These are phyloP conservation scores for Nemania sp. DNA, from an alignment of 2,329 filamentous ascomycete species.

Conservation along the genomic window DNA sequence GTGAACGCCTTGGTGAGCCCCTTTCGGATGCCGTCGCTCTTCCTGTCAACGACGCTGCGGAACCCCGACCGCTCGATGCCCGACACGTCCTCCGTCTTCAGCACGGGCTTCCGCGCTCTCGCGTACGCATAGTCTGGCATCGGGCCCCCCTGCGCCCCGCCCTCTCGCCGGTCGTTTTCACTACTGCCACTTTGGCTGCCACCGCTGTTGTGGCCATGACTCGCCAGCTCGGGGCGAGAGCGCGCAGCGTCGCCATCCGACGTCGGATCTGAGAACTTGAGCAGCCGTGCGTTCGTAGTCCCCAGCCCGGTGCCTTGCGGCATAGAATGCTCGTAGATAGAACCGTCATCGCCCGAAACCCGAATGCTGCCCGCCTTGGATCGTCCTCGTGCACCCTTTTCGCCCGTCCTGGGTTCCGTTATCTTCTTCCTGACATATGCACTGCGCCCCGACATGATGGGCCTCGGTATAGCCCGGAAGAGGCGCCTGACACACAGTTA, in stretches of 20 bases:
- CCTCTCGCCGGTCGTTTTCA: conserved; percentile 42
- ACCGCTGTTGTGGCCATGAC: conserved; percentile 38
- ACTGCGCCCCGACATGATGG: conserved; percentile 61
- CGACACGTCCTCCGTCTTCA: conserved; percentile 56
- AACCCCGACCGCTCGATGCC: conserved; percentile 61
- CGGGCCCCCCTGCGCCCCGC: conserved; percentile 35
- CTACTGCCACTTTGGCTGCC: conserved; percentile 48
- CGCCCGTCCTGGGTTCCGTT: conserved; percentile 50
- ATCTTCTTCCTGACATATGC: conserved; percentile 64
- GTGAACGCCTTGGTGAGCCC: conserved; percentile 59
- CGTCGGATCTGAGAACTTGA: conserved; percentile 50
- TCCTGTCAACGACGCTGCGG: conserved; percentile 57
- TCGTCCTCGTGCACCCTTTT: conserved; percentile 39
- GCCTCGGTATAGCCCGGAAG: not conserved
- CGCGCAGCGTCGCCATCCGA: conserved; percentile 40
- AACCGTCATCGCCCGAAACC: conserved; percentile 45
- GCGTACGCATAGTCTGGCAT: conserved; percentile 52
- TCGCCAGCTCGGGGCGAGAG: conserved; percentile 36
- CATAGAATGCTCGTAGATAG: conserved; percentile 45
- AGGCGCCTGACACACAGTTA: not conserved
- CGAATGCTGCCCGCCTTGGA: conserved; percentile 43
- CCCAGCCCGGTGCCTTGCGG: conserved; percentile 49
- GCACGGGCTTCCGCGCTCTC: conserved; percentile 48
- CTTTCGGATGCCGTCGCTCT: conserved; percentile 58
- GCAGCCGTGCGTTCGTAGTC: conserved; percentile 50